Conservation (phyloP, 2,329 filamentous ascomycete species). For the Ophiocordyceps camponoti-leonardi region DNA sequence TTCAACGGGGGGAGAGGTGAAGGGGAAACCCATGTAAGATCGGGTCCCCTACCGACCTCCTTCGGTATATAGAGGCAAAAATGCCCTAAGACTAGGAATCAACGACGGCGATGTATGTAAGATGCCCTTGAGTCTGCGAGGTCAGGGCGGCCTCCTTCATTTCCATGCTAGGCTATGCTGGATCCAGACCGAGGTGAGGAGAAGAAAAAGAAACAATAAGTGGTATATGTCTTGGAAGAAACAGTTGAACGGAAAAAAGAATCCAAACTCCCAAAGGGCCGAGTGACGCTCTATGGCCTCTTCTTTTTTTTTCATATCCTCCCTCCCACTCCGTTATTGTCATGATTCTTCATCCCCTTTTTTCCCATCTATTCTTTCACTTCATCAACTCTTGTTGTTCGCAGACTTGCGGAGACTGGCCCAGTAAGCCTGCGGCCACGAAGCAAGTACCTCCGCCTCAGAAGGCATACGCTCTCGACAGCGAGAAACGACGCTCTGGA, state of each 20-base stretch:
- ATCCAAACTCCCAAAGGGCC: conserved; percentile 3
- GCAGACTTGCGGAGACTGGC: conserved; percentile 37
- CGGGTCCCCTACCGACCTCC: too few species aligned
- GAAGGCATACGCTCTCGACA: conserved; percentile 41
- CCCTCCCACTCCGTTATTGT: too few species aligned
- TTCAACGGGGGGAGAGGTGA: not conserved
- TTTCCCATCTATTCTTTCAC: too few species aligned
- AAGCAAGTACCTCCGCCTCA: conserved; percentile 34
- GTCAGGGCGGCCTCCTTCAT: not conserved
- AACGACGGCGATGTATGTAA: not conserved
- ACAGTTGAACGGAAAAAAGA: conserved; percentile 8
- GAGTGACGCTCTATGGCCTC: not conserved
- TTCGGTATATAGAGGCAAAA: too few species aligned
- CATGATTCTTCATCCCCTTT: too few species aligned
- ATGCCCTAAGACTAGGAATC: too few species aligned
- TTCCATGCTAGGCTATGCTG: conserved; percentile 3
- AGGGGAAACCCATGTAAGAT: too few species aligned
- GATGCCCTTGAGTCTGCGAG: not conserved
- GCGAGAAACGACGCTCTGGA: conserved; percentile 43
- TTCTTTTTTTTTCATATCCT: too few species aligned
- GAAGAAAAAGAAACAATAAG: conserved; percentile 1
- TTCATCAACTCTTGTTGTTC: conserved; percentile 11
- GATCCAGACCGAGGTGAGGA: conserved; percentile 1
- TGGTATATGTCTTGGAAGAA: conserved; percentile 8
- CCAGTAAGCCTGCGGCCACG: conserved; percentile 47